Evolutionary conservation across 2,329 filamentous ascomycete genomes (phyloP).

Genomic region (Trichoderma brevicompactum): DNA sequence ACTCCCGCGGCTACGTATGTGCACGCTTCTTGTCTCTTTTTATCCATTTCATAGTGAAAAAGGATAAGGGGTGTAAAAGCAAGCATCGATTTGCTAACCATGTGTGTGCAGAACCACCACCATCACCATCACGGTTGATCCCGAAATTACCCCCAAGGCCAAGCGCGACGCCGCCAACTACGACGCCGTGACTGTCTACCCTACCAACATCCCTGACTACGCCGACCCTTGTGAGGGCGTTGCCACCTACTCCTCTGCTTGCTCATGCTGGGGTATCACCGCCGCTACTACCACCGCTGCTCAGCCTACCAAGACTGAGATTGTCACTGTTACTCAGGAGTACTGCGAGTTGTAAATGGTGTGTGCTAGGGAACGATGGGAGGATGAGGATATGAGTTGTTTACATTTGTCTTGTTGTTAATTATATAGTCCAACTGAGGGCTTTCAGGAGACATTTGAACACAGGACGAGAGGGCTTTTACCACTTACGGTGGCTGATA

Average conservation of each 20-base stretch:
- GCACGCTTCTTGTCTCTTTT: neutral
- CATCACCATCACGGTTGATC: constrained; percentile 46
- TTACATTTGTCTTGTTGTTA: neutral
- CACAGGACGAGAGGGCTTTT: neutral
- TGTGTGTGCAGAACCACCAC: constrained; percentile 40
- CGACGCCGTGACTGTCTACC: constrained; percentile 41
- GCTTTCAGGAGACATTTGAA: neutral
- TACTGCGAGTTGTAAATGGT: constrained; percentile 44
- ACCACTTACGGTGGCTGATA: no score
- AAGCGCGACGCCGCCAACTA: constrained; percentile 39
- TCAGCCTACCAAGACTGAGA: constrained; percentile 46
- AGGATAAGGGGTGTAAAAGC: neutral
- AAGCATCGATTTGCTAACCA: neutral
- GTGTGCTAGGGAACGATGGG: neutral
- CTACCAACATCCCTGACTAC: constrained; percentile 47
- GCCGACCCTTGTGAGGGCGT: constrained; percentile 44
- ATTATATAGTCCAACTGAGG: neutral
- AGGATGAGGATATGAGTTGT: neutral
- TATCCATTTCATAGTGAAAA: neutral
- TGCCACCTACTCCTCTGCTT: constrained; percentile 48
- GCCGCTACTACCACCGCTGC: constrained; percentile 45
- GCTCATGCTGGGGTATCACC: constrained; percentile 52
- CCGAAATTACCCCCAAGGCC: constrained; percentile 35
- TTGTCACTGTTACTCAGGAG: constrained; percentile 48
- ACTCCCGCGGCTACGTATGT: constrained; percentile 48